Percentiles rank a stretch among this genome's conserved stretches.
Conservation (phyloP, 1,284 basidiomycete genomes). For the Phylloporus sp. region DNA sequence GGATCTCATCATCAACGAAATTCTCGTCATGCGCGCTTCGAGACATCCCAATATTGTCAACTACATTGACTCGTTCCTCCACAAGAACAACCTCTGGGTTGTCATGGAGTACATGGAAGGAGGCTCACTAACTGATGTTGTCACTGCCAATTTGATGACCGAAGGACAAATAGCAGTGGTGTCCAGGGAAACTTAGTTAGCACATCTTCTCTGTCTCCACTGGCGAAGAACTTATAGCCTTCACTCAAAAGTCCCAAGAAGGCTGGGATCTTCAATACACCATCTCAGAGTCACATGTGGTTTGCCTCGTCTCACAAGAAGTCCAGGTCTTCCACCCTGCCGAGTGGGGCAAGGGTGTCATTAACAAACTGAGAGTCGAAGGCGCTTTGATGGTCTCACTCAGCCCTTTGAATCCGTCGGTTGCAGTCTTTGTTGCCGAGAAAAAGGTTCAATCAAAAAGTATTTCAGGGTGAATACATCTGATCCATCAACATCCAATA, state of each 20-base stretch:
- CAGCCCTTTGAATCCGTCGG: conserved; percentile 79
- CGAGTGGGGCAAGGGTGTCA: conserved; percentile 78
- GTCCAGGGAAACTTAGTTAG: conserved; percentile 89
- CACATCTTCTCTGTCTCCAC: conserved; percentile 83
- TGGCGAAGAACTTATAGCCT: conserved; percentile 79
- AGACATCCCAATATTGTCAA: conserved; percentile 99
- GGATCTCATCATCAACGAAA: conserved; percentile 99
- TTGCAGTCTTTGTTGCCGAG: conserved; percentile 93
- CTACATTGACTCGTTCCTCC: conserved; percentile 97
- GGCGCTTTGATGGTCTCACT: conserved; percentile 77
- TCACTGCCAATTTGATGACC: conserved; percentile 96
- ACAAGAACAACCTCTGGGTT: conserved; percentile 99
- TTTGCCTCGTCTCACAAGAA: conserved; percentile 84
- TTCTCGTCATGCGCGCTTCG: conserved; percentile 97
- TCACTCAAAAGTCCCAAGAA: conserved; percentile 86
- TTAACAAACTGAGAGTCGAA: conserved; percentile 84
- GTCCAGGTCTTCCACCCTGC: conserved; percentile 87
- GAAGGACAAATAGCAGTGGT: conserved; percentile 95
- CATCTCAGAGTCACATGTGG: conserved; percentile 86
- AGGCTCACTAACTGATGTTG: conserved; percentile 90
- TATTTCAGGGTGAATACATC: background rate
- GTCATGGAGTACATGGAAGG: conserved; percentile 99
- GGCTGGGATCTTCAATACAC: too few relatives aligned
- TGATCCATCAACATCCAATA: conserved; percentile 31
- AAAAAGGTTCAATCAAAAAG: conserved; percentile 67